These are phyloP conservation scores for Articulospora tetracladia DNA, from an alignment of 495 filamentous ascomycete genomes.

Conservation along the genomic window DNA sequence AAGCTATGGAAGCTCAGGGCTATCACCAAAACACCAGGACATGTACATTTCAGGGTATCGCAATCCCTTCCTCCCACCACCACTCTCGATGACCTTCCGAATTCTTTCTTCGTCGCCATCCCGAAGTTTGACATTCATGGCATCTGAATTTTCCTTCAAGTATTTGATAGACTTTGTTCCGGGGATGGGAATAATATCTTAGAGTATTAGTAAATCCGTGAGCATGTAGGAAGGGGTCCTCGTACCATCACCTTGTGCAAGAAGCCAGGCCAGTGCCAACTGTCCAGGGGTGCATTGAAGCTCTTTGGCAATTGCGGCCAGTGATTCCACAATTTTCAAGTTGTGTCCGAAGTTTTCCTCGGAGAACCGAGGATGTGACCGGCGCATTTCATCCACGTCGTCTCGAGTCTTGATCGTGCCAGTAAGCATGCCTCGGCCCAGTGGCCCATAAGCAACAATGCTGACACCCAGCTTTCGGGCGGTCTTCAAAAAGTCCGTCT, in stretches of 20 bases:
- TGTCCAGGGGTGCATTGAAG: constrained; percentile 45
- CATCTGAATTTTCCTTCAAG: constrained; percentile 35
- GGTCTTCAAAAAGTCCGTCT: constrained; percentile 43
- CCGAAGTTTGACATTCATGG: constrained; percentile 27
- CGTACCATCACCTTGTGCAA: constrained; percentile 51
- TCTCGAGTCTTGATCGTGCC: constrained; percentile 4
- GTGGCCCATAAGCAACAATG: constrained; percentile 55
- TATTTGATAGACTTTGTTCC: constrained; percentile 38
- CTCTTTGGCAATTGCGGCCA: constrained; percentile 38
- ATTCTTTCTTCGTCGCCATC: constrained; percentile 32
- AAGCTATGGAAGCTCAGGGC: constrained; percentile 31
- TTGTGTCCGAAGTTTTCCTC: constrained; percentile 54
- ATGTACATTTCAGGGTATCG: constrained; percentile 29
- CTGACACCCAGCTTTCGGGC: constrained; percentile 56
- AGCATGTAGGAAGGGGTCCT: too few species aligned
- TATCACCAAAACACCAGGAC: constrained; percentile 30
- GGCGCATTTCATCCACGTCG: constrained; percentile 10
- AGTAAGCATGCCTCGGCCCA: constrained; percentile 50
- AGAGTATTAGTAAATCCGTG: not conserved
- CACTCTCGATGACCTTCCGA: constrained; percentile 22
- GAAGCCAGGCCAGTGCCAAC: constrained; percentile 53
- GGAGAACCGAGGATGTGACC: constrained; percentile 47
- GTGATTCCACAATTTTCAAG: constrained; percentile 38
- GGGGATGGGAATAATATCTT: constrained; percentile 53
- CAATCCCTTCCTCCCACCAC: constrained; percentile 30